Evolutionary conservation across 2,329 filamentous ascomycete genomes (phyloP).

Genomic region (Mycocentrospora acerina): DNA sequence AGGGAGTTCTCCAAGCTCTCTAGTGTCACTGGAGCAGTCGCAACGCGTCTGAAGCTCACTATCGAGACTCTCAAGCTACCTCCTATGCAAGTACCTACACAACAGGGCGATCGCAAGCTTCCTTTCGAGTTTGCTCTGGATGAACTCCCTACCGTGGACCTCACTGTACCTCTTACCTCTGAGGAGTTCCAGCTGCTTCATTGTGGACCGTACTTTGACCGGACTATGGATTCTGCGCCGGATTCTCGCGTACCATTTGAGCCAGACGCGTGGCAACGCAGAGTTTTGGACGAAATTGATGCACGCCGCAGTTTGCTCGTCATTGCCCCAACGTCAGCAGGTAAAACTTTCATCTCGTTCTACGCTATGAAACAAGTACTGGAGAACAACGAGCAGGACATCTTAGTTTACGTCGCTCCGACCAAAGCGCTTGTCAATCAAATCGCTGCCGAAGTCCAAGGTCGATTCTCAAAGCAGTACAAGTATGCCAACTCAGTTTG

Average conservation of each 20-base stretch:
- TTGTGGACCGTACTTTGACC: constrained; percentile 72
- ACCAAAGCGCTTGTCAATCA: constrained; percentile 84
- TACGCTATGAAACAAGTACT: constrained; percentile 80
- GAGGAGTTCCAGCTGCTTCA: constrained; percentile 67
- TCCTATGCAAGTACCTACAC: constrained; percentile 30
- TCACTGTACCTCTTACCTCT: constrained; percentile 45
- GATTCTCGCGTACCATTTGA: constrained; percentile 71
- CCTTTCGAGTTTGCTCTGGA: constrained; percentile 45
- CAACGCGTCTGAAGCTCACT: constrained; percentile 35
- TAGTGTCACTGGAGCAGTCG: constrained; percentile 32
- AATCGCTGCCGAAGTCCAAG: constrained; percentile 77
- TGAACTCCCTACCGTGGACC: constrained; percentile 18
- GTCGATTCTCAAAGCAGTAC: constrained; percentile 69
- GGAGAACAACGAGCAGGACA: constrained; percentile 65
- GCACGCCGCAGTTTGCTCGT: constrained; percentile 70
- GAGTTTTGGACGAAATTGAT: constrained; percentile 73
- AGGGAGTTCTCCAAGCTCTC: constrained; percentile 29
- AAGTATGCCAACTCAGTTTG: constrained; percentile 67
- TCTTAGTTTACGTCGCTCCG: constrained; percentile 77
- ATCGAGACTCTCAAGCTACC: constrained; percentile 45
- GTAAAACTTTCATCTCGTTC: constrained; percentile 83
- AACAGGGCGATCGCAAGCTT: constrained; percentile 42
- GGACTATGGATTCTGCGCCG: constrained; percentile 67
- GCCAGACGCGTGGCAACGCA: constrained; percentile 75
- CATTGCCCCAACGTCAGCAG: constrained; percentile 75